Evolutionary conservation across 352 stramenopile genomes (phyloP).

Genomic region (Phytopythium sindhum): DNA sequence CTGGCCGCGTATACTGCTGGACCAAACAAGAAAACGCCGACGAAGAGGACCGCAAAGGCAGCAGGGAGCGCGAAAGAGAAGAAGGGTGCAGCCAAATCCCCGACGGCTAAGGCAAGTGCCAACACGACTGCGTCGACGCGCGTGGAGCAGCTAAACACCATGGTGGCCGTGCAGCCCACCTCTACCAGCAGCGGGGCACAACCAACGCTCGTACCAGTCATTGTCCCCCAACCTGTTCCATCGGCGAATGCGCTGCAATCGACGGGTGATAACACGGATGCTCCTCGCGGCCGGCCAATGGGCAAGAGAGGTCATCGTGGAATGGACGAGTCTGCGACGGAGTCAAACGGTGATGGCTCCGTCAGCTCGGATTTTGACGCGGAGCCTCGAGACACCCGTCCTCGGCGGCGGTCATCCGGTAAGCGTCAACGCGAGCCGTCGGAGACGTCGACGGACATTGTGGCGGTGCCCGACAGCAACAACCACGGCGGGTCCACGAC

Average conservation of each 20-base stretch:
- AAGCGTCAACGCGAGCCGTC: slow-evolving; percentile 37
- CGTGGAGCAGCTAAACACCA: background rate
- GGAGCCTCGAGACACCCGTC: background rate
- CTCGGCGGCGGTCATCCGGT: background rate
- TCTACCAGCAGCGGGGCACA: background rate
- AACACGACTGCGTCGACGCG: background rate
- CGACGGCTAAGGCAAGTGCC: background rate
- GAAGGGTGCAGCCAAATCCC: background rate
- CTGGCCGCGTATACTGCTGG: background rate
- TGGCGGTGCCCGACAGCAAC: slow-evolving; percentile 33
- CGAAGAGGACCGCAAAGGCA: background rate
- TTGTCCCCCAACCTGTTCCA: background rate
- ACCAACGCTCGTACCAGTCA: background rate
- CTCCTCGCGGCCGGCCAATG: background rate
- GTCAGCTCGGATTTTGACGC: slow-evolving; percentile 32
- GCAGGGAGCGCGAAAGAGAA: background rate
- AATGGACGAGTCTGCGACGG: slow-evolving; percentile 1
- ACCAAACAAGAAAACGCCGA: background rate
- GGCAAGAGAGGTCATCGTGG: background rate
- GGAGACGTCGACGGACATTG: slow-evolving; percentile 25
- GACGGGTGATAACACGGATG: background rate
- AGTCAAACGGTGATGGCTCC: slow-evolving; percentile 23
- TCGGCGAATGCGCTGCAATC: background rate
- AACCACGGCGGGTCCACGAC: background rate
- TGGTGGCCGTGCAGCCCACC: background rate